Evolutionary conservation across 768 basidiomycete species (phyloP).

Genomic region (Collybia sordida): DNA sequence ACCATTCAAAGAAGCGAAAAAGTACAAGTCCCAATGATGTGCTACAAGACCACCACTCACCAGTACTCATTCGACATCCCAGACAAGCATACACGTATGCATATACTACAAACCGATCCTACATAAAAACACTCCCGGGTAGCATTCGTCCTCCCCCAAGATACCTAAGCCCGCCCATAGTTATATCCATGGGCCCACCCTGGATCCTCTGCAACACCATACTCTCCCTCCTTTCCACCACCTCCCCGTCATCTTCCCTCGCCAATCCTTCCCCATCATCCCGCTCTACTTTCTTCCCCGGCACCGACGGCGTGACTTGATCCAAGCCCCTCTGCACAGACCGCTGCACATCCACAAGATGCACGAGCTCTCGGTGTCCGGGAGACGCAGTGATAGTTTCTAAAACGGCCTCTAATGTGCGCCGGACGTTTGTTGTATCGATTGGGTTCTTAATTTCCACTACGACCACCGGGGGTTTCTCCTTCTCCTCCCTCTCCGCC

Average conservation of each 20-base stretch:
- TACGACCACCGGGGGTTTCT: conserved; percentile 6
- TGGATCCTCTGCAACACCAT: conserved; percentile 4
- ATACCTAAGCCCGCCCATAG: too few relatives aligned
- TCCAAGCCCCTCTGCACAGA: conserved; percentile 29
- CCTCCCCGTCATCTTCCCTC: conserved; percentile 3
- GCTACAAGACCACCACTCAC: too few relatives aligned
- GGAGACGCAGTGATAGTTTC: conserved; percentile 13
- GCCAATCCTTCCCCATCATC: conserved; percentile 6
- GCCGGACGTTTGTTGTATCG: conserved; percentile 11
- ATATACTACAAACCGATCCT: too few relatives aligned
- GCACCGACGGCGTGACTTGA: background rate
- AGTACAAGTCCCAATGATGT: too few relatives aligned
- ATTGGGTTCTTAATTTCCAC: conserved; percentile 6
- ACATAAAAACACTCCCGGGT: too few relatives aligned
- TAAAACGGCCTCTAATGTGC: conserved; percentile 17
- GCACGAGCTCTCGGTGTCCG: conserved; percentile 27
- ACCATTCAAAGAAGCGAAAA: too few relatives aligned
- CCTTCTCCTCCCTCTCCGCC: conserved; percentile 15
- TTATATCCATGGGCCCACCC: too few relatives aligned
- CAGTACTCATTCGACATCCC: too few relatives aligned
- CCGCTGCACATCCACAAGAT: conserved; percentile 35
- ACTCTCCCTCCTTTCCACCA: conserved; percentile 2
- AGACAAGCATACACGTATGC: too few relatives aligned
- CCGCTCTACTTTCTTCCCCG: background rate
- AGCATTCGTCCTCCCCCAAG: too few relatives aligned